A percentile compares a stretch with the other conserved stretches of the same genome.
These are phyloP conservation scores for Physcia stellaris DNA, from an alignment of 495 filamentous ascomycete genomes.

Conservation along the genomic window DNA sequence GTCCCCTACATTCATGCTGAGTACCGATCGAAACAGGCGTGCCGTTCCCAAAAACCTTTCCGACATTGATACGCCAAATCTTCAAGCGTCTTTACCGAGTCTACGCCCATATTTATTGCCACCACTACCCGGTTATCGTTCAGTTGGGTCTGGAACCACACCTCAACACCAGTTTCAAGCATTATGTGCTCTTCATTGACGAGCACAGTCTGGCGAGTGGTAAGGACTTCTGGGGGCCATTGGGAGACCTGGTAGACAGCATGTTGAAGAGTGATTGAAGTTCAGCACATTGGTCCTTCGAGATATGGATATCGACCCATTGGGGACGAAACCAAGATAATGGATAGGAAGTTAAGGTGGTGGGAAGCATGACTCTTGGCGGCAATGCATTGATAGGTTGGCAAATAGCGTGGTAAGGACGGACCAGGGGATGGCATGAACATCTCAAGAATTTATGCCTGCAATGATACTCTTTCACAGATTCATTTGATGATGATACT, in stretches of 20 bases:
- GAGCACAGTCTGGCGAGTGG: conserved; percentile 79
- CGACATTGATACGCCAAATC: conserved; percentile 72
- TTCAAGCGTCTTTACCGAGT: conserved; percentile 98
- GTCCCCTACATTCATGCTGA: background rate
- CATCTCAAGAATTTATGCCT: too few relatives aligned
- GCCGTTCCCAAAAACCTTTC: conserved; percentile 88
- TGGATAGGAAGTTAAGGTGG: too few relatives aligned
- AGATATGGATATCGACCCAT: too few relatives aligned
- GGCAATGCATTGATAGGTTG: too few relatives aligned
- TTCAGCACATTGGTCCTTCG: too few relatives aligned
- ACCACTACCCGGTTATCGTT: conserved; percentile 94
- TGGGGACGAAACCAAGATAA: too few relatives aligned
- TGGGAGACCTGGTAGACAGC: conserved; percentile 91
- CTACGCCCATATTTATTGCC: conserved; percentile 98
- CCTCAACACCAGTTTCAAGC: conserved; percentile 98
- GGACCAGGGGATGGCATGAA: too few relatives aligned
- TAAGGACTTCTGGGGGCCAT: conserved; percentile 96
- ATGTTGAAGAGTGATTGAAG: conserved; percentile 91
- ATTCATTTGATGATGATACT: too few relatives aligned
- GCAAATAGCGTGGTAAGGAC: too few relatives aligned
- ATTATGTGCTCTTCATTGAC: conserved; percentile 94
- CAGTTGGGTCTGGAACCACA: conserved; percentile 93
- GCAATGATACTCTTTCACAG: too few relatives aligned
- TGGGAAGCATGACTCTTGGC: too few relatives aligned
- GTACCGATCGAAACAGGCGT: conserved; percentile 57